Base-by-base conservation (phyloP, 1,284 basidiomycete genomes). In the Farysia itapuensis region DNA sequence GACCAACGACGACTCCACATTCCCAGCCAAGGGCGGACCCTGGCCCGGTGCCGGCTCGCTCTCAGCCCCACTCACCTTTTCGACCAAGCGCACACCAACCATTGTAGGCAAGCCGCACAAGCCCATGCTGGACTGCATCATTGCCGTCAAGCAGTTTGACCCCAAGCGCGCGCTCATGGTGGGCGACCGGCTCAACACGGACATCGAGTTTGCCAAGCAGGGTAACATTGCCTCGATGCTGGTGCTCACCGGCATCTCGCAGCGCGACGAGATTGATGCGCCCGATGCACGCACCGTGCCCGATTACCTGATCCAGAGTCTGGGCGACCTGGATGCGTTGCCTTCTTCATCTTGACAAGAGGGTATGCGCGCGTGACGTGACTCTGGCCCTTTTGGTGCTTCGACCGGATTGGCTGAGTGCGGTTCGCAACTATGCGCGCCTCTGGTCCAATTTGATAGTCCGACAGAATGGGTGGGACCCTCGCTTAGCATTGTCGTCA, bases 61-160 rank as follows among this genome's bases (percentile, higher is more conserved):
- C 61, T 89, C 86, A 36, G 86, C 89, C 0, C 88, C 91, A 2
- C 80, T 99, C 39, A 81, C 86, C 19, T 89, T 82, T 65, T 85
- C 90, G 1, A 79, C 89, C 19, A 85, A 78, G 69, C 43, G 85
- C 25, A 72, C 69, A 48, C 90, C 93, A 0, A 79, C 88, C 1
- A 83, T 86, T 43, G 88, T 93, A 35, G 94, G 94, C 15, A 98
- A 98, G 78, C 95, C 94, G 12, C 84, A 89, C 61, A 84, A 82
- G 71, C 87, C 86, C 22, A 94, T 98, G 89, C 80, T 98, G 61
- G 92, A 97, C 75, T 91, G 90, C 74, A 93, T 98, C 77, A 85
- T 87, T 64, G 88, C 90, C n/a, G 92, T 92, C 18, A 61, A 61
- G 26, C 45, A 56, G 3, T 67, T 69, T 31, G 88, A 97, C 77